These are phyloP conservation scores for Populus hybrid DNA, from an alignment of 441 rosid genomes.

Conservation along the genomic window DNA sequence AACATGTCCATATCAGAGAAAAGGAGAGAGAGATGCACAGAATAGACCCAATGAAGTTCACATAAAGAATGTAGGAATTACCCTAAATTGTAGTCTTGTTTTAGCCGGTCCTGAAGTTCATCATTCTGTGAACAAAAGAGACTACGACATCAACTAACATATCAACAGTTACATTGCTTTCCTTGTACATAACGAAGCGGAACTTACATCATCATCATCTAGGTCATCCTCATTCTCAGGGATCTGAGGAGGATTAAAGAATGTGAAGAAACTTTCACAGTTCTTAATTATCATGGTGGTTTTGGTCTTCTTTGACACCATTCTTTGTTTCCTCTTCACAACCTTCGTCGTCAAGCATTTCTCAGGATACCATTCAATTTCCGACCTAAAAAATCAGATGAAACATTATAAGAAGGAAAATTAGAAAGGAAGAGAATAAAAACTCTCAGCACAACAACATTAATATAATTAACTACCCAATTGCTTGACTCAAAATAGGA, in stretches of 20 bases:
- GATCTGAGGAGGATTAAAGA: too few relatives aligned
- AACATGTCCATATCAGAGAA: background rate
- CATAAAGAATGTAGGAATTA: slow-evolving; percentile 19
- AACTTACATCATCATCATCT: too few relatives aligned
- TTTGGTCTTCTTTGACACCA: too few relatives aligned
- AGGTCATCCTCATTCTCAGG: too few relatives aligned
- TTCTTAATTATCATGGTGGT: too few relatives aligned
- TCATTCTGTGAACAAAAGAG: background rate
- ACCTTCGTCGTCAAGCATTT: too few relatives aligned
- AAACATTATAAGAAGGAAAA: background rate
- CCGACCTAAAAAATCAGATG: slow-evolving; percentile 47
- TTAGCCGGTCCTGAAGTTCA: slow-evolving; percentile 48
- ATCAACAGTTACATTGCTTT: too few relatives aligned
- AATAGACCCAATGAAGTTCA: background rate
- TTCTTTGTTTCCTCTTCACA: too few relatives aligned
- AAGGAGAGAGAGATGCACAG: slow-evolving; percentile 21
- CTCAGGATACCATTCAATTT: too few relatives aligned
- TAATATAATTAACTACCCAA: slow-evolving; percentile 44
- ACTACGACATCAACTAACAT: background rate
- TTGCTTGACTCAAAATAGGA: slow-evolving; percentile 71
- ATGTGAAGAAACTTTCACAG: too few relatives aligned
- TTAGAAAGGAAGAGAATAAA: background rate
- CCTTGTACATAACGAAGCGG: too few relatives aligned
- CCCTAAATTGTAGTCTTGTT: slow-evolving; percentile 79
- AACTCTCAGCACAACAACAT: background rate